Base-by-base conservation (phyloP, 805 yeast species). In the Nematodospora valgi region DNA sequence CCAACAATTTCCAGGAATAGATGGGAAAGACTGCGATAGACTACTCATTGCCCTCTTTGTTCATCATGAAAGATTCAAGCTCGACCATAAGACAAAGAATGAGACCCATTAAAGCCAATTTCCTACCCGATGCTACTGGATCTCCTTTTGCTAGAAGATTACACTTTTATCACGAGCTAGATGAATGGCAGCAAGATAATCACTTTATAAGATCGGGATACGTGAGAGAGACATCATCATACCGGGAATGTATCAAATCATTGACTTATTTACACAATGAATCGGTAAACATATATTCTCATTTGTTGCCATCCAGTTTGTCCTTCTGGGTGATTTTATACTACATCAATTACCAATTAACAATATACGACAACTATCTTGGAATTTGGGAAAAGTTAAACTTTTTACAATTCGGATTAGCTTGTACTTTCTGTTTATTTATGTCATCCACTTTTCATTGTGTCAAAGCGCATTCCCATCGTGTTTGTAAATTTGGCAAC, bases 161-260 rank as follows among this genome's bases (percentile, higher is more conserved):
- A 14, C 41, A 44, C 28, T 61, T 55, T 28, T 82, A 70, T 63
- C 71, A 77, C 39, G 82, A 82, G 44, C 53, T 84, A 18, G 84
- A 80, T 16, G 72, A 60, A 11, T 83, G 93, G 93, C 88, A 82
- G 50, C 66, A 72, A 39, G 93, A 84, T 50, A 84, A 84, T 52
- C 82, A 79, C 45, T 78, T 56, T 50, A 83, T 84, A 30, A 52
- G 63, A 26, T 62, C 77, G 0, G 87, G 87, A 4, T 84, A 84
- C 47, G 80, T 83, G 13, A 68, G 64, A 22, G 78, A 74, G 36
- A 75, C 85, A 1, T 45, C 54, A 22, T 73, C 82, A 20, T 70
- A 59, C 42, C 32, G 38, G 27, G 58, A 54, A 31, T 76, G 83
- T 39, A 38, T 78, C 12, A 45, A 59, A 25, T 72, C 84, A 2